phyloP scores from a whole-genome alignment of 805 yeast species.

The Metschnikowia cubensis region DNA sequence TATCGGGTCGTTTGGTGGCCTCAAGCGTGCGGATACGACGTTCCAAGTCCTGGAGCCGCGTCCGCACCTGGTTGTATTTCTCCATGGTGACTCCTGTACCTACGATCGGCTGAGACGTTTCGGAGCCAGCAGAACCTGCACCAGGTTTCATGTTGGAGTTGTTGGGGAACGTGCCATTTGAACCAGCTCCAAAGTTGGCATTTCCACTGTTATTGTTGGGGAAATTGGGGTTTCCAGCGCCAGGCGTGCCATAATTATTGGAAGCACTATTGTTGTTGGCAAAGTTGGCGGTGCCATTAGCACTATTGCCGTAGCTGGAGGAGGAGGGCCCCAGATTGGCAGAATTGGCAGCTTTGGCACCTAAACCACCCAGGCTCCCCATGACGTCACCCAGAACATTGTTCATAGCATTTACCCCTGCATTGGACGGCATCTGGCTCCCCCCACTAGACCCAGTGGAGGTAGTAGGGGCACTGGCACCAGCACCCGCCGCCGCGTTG shows the following conservation, averaged over 20 bases:
- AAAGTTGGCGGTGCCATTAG: background rate
- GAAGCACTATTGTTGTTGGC: background rate
- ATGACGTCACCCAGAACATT: background rate
- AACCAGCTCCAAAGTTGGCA: no score
- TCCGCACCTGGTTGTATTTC: slow-evolving; percentile 41
- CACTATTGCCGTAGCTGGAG: no score
- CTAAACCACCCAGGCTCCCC: background rate
- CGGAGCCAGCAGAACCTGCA: background rate
- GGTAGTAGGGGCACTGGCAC: background rate
- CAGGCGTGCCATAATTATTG: no score
- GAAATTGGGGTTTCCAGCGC: background rate
- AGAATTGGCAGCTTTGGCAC: background rate
- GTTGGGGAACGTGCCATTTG: no score
- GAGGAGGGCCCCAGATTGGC: background rate
- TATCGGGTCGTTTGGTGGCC: slow-evolving; percentile 40
- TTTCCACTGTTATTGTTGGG: background rate
- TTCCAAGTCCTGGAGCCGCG: slow-evolving; percentile 46
- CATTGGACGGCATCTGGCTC: no score
- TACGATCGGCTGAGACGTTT: background rate
- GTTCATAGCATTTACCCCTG: background rate
- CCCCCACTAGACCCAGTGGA: no score
- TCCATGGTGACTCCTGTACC: slow-evolving; percentile 26
- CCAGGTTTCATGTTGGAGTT: background rate
- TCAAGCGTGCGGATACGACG: slow-evolving; percentile 49
- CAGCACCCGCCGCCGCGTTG: background rate